Evolutionary conservation across 225 moss, liverwort and hornwort species (phyloP).

Genomic region (Ulota crispa): DNA sequence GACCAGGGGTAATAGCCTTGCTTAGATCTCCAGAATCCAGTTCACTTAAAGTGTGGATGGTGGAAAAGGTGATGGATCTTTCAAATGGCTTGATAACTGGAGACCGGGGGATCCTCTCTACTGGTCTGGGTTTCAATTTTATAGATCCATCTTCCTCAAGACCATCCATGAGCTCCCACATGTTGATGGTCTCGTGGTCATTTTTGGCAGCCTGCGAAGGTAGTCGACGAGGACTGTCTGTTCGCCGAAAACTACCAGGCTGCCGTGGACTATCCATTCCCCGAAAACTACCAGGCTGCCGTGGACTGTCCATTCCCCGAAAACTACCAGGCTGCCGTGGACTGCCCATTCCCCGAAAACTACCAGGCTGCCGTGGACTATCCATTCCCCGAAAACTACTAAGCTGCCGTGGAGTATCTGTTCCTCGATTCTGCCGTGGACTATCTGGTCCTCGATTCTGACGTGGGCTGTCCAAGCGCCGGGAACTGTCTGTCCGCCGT

Average conservation of each 20-base stretch:
- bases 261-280: slow-evolving; percentile 36
- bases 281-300: slow-evolving; percentile 1
- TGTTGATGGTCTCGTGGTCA: slow-evolving; percentile 43
- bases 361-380: slow-evolving; percentile 22
- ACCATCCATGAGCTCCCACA: slow-evolving; percentile 65
- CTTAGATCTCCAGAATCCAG: slow-evolving; percentile 53
- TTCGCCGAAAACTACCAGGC: slow-evolving; percentile 11
- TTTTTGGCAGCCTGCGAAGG: slow-evolving; percentile 27
- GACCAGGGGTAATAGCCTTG: slow-evolving; percentile 44
- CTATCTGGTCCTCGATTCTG: slow-evolving; percentile 6
- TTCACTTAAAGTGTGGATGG: slow-evolving; percentile 57
- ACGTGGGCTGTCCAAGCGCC: slow-evolving; percentile 32
- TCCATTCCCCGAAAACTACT: slow-evolving; percentile 15
- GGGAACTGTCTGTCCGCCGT: slow-evolving; percentile 12
- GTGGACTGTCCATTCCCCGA: slow-evolving; percentile 43
- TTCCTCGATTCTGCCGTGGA: slow-evolving; percentile 8
- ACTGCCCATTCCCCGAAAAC: not conserved
- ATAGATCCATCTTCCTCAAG: slow-evolving; percentile 38
- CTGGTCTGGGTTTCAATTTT: slow-evolving; percentile 31
- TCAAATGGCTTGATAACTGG: slow-evolving; percentile 50
- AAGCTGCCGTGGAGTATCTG: slow-evolving; percentile 34
- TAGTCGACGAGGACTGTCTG: slow-evolving; percentile 42
- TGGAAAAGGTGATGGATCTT: slow-evolving; percentile 45
- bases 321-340: not conserved
- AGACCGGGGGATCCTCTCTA: slow-evolving; percentile 33